These are phyloP conservation scores for Neopestalotiopsis sp. DNA, from an alignment of 2,329 filamentous ascomycete species.

Conservation along the genomic window DNA sequence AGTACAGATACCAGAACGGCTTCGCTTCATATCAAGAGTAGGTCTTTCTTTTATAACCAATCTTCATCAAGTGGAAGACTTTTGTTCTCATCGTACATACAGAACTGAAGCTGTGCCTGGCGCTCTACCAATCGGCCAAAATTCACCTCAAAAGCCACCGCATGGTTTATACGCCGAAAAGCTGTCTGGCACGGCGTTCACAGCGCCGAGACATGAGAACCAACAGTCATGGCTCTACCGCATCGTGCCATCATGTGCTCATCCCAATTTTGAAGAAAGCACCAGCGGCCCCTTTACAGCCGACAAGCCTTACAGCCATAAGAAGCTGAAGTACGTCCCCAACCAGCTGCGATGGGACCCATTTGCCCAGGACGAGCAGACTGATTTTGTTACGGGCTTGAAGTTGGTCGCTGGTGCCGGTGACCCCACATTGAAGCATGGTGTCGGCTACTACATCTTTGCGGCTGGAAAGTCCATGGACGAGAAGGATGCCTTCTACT, in stretches of 20 bases:
- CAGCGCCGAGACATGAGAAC: conserved; percentile 62
- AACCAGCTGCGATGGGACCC: conserved; percentile 86
- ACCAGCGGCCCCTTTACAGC: conserved; percentile 47
- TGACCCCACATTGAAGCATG: conserved; percentile 74
- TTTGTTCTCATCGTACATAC: background rate
- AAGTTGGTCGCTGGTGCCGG: conserved; percentile 74
- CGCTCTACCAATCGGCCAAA: conserved; percentile 69
- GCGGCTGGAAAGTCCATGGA: conserved; percentile 75
- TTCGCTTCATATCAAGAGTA: conserved; percentile 74
- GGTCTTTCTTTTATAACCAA: conserved; percentile 25
- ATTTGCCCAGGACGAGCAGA: conserved; percentile 71
- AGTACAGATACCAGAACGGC: conserved; percentile 71
- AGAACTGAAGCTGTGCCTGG: conserved; percentile 71
- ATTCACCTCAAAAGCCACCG: conserved; percentile 73
- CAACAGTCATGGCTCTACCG: conserved; percentile 66
- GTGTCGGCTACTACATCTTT: conserved; percentile 74
- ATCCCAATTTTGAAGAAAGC: conserved; percentile 42
- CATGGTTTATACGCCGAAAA: conserved; percentile 74
- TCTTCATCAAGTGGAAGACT: background rate
- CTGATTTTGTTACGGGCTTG: conserved; percentile 53
- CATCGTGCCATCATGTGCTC: conserved; percentile 59
- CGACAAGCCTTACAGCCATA: conserved; percentile 50
- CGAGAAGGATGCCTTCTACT: conserved; percentile 72
- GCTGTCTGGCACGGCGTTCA: conserved; percentile 65
- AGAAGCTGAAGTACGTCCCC: conserved; percentile 73